Evolutionary conservation across 345 rosid species (phyloP).

Genomic region (Sisymbrium irio): DNA sequence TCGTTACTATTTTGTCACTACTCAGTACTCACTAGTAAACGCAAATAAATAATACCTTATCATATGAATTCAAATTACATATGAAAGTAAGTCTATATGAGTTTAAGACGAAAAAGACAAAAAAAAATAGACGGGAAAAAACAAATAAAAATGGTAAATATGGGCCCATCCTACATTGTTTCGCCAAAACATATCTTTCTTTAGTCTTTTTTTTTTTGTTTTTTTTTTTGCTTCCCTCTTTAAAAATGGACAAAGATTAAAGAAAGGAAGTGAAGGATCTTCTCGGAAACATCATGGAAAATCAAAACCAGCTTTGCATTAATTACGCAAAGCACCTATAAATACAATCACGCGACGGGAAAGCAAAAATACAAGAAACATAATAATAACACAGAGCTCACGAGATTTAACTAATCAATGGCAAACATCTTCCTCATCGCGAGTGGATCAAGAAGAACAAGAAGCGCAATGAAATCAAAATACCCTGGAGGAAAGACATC

Average conservation of each 20-base stretch:
- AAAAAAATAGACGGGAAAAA: neutral
- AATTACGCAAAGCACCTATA: constrained; percentile 20
- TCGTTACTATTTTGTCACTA: neutral
- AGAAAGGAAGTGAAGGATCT: constrained; percentile 17
- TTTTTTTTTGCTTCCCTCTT: neutral
- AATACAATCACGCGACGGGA: constrained; percentile 17
- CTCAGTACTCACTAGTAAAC: too few relatives aligned
- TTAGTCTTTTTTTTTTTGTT: neutral
- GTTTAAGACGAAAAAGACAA: too few relatives aligned
- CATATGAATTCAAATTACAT: too few relatives aligned
- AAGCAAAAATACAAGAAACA: neutral
- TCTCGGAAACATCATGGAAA: constrained; percentile 30
- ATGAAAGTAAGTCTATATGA: too few relatives aligned
- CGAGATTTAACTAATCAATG: constrained; percentile 31
- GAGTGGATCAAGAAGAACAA: constrained; percentile 13
- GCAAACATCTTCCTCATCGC: constrained; percentile 29
- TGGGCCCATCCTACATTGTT: constrained; percentile 8
- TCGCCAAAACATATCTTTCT: neutral
- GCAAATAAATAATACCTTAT: neutral
- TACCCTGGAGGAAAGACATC: constrained; percentile 20
- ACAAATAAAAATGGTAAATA: neutral
- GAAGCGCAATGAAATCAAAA: constrained; percentile 17
- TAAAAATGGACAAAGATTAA: neutral
- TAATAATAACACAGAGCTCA: neutral
- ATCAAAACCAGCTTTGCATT: constrained; percentile 28